These are phyloP conservation scores for Penicillium digitatum DNA, from an alignment of 2,329 filamentous ascomycete genomes.

Conservation along the genomic window DNA sequence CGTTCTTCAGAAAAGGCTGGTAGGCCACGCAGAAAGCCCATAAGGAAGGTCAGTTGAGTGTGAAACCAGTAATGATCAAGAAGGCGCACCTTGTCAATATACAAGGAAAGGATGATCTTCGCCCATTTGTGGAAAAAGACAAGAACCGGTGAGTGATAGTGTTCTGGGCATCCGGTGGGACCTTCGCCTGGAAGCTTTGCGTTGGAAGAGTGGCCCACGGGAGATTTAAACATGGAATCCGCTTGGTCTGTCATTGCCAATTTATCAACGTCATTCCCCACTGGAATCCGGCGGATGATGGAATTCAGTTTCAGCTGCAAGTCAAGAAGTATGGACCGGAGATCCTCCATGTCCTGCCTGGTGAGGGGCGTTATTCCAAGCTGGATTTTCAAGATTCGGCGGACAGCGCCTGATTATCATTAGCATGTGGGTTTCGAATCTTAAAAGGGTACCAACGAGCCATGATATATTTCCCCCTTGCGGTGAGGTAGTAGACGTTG, in stretches of 20 bases:
- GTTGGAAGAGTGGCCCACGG: slow-evolving; percentile 26
- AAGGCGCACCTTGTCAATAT: slow-evolving; percentile 42
- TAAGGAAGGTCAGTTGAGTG: slow-evolving; percentile 1
- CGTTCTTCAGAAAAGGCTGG: slow-evolving; percentile 48
- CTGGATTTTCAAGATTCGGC: slow-evolving; percentile 44
- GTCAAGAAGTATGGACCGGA: slow-evolving; percentile 41
- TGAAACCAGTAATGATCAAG: not conserved
- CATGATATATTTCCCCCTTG: slow-evolving; percentile 46
- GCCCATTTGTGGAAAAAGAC: slow-evolving; percentile 48
- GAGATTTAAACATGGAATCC: slow-evolving; percentile 29
- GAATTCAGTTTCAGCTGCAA: slow-evolving; percentile 42
- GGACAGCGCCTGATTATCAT: slow-evolving; percentile 36
- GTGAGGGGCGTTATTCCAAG: slow-evolving; percentile 45
- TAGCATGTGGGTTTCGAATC: not conserved
- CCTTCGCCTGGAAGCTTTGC: slow-evolving; percentile 37
- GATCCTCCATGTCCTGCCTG: slow-evolving; percentile 43
- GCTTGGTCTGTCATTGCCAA: slow-evolving; percentile 20
- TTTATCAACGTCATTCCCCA: slow-evolving; percentile 23
- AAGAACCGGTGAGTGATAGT: slow-evolving; percentile 44
- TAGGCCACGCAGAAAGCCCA: slow-evolving; percentile 47
- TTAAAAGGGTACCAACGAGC: slow-evolving; percentile 34
- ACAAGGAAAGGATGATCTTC: slow-evolving; percentile 43
- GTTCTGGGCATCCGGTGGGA: slow-evolving; percentile 36
- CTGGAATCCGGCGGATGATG: slow-evolving; percentile 43
- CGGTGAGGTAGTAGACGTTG: slow-evolving; percentile 44